Percentiles rank a stretch among this genome's conserved stretches.
Evolutionary conservation across 1,139 yeast species (phyloP).

Genomic region (Keqinozyma sinolaborantium): DNA sequence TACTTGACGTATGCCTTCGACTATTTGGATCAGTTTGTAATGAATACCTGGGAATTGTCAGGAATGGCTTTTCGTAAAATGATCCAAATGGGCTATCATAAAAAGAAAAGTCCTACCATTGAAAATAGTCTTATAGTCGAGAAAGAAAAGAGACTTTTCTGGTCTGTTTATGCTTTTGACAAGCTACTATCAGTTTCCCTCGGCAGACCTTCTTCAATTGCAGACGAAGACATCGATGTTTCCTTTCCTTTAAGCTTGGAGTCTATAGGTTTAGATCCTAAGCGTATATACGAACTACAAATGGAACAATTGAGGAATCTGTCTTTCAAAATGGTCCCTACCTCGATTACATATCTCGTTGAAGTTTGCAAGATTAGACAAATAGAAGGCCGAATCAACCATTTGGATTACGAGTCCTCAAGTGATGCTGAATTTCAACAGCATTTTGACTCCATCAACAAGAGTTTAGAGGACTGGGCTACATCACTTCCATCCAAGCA

Average conservation of each 20-base stretch:
- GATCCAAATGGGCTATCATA: constrained; percentile 10
- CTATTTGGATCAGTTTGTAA: constrained; percentile 7
- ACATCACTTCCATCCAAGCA: constrained; percentile 6
- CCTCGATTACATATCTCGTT: constrained; percentile 14
- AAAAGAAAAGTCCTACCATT: constrained; percentile 6
- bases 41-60: constrained; percentile 14
- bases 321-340: constrained; percentile 10
- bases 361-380: constrained; percentile 16
- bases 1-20: constrained; percentile 10
- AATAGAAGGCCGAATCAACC: constrained; percentile 16
- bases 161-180: constrained; percentile 13
- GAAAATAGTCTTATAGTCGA: constrained; percentile 8
- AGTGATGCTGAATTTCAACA: constrained; percentile 1
- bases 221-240: constrained; percentile 8
- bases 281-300: constrained; percentile 5
- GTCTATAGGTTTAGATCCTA: constrained; percentile 3
- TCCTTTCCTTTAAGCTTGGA: constrained; percentile 11
- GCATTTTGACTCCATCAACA: constrained; percentile 5
- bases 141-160: constrained; percentile 10
- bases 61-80: constrained; percentile 11
- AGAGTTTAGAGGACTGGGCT: constrained; percentile 8
- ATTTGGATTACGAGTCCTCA: constrained; percentile 12
- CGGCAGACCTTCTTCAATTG: constrained; percentile 9
- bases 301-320: constrained; percentile 6
- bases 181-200: constrained; percentile 9